Conservation (phyloP, 371 early-diverging fungal genomes). For the Apophysomyces sp. region DNA sequence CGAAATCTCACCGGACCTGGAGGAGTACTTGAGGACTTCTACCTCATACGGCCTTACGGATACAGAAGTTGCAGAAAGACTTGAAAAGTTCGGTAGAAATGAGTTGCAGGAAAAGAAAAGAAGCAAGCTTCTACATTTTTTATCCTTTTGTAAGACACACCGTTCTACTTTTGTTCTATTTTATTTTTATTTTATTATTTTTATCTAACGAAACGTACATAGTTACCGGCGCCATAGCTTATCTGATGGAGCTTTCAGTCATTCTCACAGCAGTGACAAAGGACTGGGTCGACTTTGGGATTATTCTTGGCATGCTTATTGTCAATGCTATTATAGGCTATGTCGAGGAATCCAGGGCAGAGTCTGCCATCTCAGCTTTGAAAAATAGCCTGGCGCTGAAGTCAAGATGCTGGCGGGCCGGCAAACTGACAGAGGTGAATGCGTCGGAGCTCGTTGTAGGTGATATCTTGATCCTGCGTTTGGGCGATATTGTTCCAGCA, state of each 20-base stretch:
- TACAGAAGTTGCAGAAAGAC: constrained; percentile 58
- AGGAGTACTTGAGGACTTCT: constrained; percentile 68
- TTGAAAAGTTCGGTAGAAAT: constrained; percentile 70
- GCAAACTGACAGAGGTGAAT: constrained; percentile 79
- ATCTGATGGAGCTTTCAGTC: constrained; percentile 80
- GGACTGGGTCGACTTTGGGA: constrained; percentile 87
- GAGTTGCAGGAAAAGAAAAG: constrained; percentile 80
- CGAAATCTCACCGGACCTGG: constrained; percentile 70
- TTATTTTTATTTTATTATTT: background rate
- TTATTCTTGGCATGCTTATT: constrained; percentile 79
- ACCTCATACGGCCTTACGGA: constrained; percentile 62
- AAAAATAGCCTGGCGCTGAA: constrained; percentile 85
- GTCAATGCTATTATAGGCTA: constrained; percentile 91
- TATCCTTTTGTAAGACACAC: constrained; percentile 75
- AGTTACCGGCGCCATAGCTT: constrained; percentile 86
- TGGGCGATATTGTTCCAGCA: constrained; percentile 95
- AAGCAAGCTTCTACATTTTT: constrained; percentile 84
- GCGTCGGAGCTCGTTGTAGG: constrained; percentile 82
- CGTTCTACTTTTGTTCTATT: too few relatives aligned
- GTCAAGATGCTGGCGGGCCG: constrained; percentile 78
- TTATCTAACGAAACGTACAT: background rate
- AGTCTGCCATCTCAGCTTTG: constrained; percentile 87
- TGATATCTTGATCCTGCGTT: constrained; percentile 84
- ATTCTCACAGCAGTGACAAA: constrained; percentile 69
- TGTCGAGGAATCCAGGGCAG: constrained; percentile 88